Evolutionary conservation across 805 yeast genomes (phyloP), one percentile per base, ranked within the genome.

Genomic region (Metschnikowia gruessii): DNA sequence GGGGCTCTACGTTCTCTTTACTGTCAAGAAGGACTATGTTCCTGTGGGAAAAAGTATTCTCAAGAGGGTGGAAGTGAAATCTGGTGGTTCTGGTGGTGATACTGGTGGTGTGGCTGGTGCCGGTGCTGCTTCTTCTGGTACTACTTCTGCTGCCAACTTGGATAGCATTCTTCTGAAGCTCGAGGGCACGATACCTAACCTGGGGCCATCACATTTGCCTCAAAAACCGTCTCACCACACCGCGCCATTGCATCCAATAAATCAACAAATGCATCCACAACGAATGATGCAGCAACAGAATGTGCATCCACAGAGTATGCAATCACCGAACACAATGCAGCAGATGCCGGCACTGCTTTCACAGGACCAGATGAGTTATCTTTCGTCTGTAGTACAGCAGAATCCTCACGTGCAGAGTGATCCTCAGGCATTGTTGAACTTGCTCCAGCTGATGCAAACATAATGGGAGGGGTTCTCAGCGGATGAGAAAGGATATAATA

Each of bases 21-120:
- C 69, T 3, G 73, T 70, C 18, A 65, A 64, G 50, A 65, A 65
- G 45, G 73, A 66, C 44, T 68, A 70, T 43, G 49, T 50, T 17
- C 67, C 72, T 22, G 53, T 40, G 18, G 57, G 57, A 6, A 54
- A 54, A 18, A 54, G 66, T 35, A 61, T 51, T 19, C 51, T 57
- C 45, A 59, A 60, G 41, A 53, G 53, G 45, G 26, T n/a, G n/a
- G n/a, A n/a, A n/a, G n/a, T n/a, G n/a, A n/a, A n/a, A n/a, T n/a
- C n/a, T n/a, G n/a, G n/a, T n/a, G n/a, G n/a, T n/a, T n/a, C n/a
- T n/a, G n/a, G n/a, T n/a, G n/a, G n/a, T n/a, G n/a, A n/a, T n/a
- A n/a, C n/a, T n/a, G n/a, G n/a, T n/a, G n/a, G n/a, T n/a, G n/a
- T n/a, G n/a, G n/a, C n/a, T n/a, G n/a, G n/a, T n/a, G n/a, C n/a